Evolutionary conservation across 352 stramenopile genomes (phyloP), one percentile per base, ranked within the genome.

Genomic region (Pythium aristosporum): DNA sequence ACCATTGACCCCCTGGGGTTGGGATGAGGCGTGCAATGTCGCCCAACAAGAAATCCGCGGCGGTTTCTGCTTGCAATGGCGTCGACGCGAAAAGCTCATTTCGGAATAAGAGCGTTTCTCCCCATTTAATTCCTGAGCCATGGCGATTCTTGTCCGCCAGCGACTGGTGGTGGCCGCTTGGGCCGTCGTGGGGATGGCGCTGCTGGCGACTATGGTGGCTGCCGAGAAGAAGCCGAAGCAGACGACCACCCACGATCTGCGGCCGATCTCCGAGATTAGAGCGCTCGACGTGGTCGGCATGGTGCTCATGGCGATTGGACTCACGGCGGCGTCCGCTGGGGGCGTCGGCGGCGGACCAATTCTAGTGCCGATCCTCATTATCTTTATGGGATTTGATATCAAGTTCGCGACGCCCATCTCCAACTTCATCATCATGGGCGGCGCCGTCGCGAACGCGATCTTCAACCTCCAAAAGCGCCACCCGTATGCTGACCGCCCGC

Each of bases 321-420:
- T 89, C 10, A 75, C 77, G 3, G 55, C 82, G 1, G 79, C 80
- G 9, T 75, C 80, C 0, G 76, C 80, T 0, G 80, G 80, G 2
- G 76, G 80, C 21, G 67, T 86, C 21, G 77, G 80, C 50, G 77
- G 79, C 46, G 79, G 73, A 0, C 59, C 73, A 18, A 83, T 88
- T 61, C 71, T 86, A 60, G 72, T 88, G 30, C 80, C 80, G 34
- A 63, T 75, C 20, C 79, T 89, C 67, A 74, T 86, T 60, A 61
- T 87, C 36, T 69, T 85, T 60, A 86, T 89, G 78, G 59, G 74
- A 54, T 88, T 89, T 50, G 75, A 89, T 53, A 83, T 88, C 60
- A 88, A 89, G 65, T 76, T 73, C 50, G 78, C 76, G 21, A 89
- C 78, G 41, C 78, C 80, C 12, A 76, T 76, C 37, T 80, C 75